A percentile compares a stretch with the other conserved stretches of the same genome.
Evolutionary conservation across 768 basidiomycete species (phyloP).

Genomic region (Sarcodon aspratus): DNA sequence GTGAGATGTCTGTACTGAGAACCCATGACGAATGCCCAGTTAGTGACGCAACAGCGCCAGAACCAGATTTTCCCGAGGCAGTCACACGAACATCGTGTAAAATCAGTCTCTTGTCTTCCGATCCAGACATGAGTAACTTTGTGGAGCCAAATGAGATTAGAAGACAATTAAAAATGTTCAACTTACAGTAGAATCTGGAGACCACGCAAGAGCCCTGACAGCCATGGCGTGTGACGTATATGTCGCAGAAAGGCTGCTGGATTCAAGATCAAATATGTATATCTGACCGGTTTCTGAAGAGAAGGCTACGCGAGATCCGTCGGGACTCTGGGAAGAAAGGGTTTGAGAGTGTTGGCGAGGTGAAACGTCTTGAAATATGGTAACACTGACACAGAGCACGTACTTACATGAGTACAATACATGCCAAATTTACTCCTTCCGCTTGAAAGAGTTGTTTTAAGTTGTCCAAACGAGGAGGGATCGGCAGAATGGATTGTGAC

Average conservation of each 20-base stretch:
- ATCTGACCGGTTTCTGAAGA: conserved; percentile 84
- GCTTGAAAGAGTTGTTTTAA: conserved; percentile 44
- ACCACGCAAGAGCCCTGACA: conserved; percentile 83
- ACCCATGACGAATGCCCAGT: conserved; percentile 91
- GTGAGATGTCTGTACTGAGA: conserved; percentile 70
- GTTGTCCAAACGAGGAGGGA: conserved; percentile 53
- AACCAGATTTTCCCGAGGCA: conserved; percentile 43
- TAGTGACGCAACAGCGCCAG: conserved; percentile 75
- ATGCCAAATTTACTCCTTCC: conserved; percentile 74
- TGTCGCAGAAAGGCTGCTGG: conserved; percentile 49
- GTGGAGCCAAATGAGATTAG: not conserved
- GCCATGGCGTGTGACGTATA: conserved; percentile 87
- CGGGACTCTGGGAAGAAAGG: conserved; percentile 56
- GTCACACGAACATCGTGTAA: conserved; percentile 82
- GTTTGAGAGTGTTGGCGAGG: not conserved
- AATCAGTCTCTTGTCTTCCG: conserved; percentile 87
- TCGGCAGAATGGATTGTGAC: conserved; percentile 64
- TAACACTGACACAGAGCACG: conserved; percentile 15
- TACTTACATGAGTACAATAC: conserved; percentile 60
- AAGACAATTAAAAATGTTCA: conserved; percentile 2
- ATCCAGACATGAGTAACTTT: conserved; percentile 79
- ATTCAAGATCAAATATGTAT: conserved; percentile 73
- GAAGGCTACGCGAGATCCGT: conserved; percentile 73
- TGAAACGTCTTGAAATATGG: conserved; percentile 2
- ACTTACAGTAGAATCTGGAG: conserved; percentile 75